A percentile compares a stretch with the other conserved stretches of the same genome.
Evolutionary conservation across 2,329 filamentous ascomycete genomes (phyloP).

Genomic region (Aspergillus neotritici): DNA sequence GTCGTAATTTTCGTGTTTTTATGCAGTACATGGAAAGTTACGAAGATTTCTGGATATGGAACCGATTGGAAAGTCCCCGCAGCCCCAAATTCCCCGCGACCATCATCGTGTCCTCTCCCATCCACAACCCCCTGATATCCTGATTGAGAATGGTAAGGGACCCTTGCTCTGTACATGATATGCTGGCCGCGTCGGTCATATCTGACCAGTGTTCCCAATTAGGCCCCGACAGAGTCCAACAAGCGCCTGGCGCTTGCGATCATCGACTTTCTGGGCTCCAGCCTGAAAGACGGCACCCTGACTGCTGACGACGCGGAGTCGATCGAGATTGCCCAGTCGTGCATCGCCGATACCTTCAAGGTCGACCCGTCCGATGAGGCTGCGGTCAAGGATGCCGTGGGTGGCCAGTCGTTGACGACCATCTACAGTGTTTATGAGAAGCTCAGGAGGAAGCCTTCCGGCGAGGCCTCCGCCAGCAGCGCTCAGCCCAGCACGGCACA

Average conservation of each 20-base stretch:
- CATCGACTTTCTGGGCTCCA: slow-evolving; percentile 86
- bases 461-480: slow-evolving; percentile 39
- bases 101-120: slow-evolving; percentile 3
- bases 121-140: slow-evolving; percentile 1
- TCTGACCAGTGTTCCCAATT: slow-evolving; percentile 1
- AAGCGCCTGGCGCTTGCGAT: slow-evolving; percentile 96
- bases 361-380: slow-evolving; percentile 75
- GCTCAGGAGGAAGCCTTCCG: slow-evolving; percentile 62
- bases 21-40: no score
- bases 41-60: no score
- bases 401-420: slow-evolving; percentile 77
- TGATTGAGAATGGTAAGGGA: slow-evolving; percentile 17
- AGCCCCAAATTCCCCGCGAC: slow-evolving; percentile 14
- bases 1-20: no score
- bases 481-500: slow-evolving; percentile 37
- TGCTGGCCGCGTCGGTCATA: not conserved
- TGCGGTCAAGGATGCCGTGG: slow-evolving; percentile 70
- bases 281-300: slow-evolving; percentile 81
- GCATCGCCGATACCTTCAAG: slow-evolving; percentile 92
- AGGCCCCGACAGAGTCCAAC: slow-evolving; percentile 50
- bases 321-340: slow-evolving; percentile 89
- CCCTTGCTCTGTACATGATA: not conserved
- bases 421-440: slow-evolving; percentile 98
- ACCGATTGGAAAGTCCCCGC: no score
- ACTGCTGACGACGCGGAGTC: slow-evolving; percentile 83